Conservation (phyloP, 2,329 filamentous ascomycete genomes). For the Clonostachys chloroleuca region DNA sequence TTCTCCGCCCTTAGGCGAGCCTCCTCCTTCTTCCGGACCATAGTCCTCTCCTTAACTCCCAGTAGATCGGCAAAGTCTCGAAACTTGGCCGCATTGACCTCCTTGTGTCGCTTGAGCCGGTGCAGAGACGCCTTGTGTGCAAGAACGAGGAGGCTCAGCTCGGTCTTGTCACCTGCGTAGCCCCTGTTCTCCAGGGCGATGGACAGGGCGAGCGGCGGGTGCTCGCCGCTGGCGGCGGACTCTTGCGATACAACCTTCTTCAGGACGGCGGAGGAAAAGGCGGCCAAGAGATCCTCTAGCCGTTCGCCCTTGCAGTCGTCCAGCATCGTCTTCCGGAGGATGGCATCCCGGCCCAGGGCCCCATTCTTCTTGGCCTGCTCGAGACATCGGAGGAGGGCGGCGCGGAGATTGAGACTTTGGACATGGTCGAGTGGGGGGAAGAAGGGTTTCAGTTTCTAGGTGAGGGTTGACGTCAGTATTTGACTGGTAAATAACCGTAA, state of each 20-base stretch:
- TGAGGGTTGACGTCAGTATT: constrained; percentile 3
- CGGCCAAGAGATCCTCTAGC: constrained; percentile 78
- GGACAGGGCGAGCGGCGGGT: constrained; percentile 44
- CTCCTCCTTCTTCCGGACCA: constrained; percentile 49
- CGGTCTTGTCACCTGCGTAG: constrained; percentile 46
- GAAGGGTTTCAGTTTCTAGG: constrained; percentile 80
- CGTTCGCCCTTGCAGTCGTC: constrained; percentile 94
- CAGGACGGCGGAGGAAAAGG: constrained; percentile 80
- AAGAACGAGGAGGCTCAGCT: constrained; percentile 63
- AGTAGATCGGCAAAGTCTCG: constrained; percentile 61
- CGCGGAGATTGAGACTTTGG: constrained; percentile 85
- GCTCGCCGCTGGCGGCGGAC: constrained; percentile 24
- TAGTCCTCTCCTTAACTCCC: constrained; percentile 54
- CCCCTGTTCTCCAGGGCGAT: constrained; percentile 57
- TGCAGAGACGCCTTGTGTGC: constrained; percentile 67
- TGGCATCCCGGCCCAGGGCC: constrained; percentile 70
- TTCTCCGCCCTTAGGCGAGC: constrained; percentile 22
- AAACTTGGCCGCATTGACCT: constrained; percentile 54
- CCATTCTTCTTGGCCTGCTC: constrained; percentile 87
- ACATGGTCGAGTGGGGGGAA: constrained; percentile 88
- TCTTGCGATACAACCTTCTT: constrained; percentile 57
- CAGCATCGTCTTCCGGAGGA: constrained; percentile 89
- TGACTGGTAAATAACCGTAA: background rate
- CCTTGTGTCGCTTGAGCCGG: constrained; percentile 54
- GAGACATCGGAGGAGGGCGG: constrained; percentile 75